Evolutionary conservation across 2,329 filamentous ascomycete genomes (phyloP).

Genomic region (Arthrobotrys musiformis): DNA sequence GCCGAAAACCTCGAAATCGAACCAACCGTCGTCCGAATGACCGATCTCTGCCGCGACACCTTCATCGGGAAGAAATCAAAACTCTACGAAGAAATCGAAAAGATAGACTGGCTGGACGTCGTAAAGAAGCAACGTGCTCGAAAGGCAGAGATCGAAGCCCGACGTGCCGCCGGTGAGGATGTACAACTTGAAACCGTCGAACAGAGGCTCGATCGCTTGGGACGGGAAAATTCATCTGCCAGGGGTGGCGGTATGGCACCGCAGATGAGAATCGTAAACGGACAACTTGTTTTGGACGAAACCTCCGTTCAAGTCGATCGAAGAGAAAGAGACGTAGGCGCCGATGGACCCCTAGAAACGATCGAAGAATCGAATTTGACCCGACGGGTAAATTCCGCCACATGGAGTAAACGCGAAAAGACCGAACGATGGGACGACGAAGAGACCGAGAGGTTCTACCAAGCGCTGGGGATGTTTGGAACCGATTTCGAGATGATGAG

Average conservation of each 20-base stretch:
- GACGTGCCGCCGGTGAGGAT: conserved; percentile 60
- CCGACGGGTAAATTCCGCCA: conserved; percentile 74
- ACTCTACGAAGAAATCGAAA: conserved; percentile 76
- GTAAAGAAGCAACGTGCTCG: conserved; percentile 62
- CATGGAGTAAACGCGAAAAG: conserved; percentile 74
- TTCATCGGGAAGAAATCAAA: conserved; percentile 79
- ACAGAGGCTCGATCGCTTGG: conserved; percentile 56
- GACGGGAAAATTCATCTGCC: conserved; percentile 46
- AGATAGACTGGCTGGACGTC: conserved; percentile 71
- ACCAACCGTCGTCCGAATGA: conserved; percentile 75
- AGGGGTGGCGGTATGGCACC: conserved; percentile 64
- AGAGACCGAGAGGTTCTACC: conserved; percentile 80
- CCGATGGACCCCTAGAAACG: conserved; percentile 69
- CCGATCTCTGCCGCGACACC: conserved; percentile 75
- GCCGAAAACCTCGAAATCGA: conserved; percentile 74
- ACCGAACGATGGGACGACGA: conserved; percentile 76
- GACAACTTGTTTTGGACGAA: conserved; percentile 77
- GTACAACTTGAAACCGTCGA: conserved; percentile 58
- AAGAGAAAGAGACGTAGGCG: conserved; percentile 71
- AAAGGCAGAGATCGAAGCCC: conserved; percentile 60
- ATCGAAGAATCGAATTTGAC: conserved; percentile 84
- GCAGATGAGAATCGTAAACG: conserved; percentile 74
- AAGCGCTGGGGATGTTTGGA: conserved; percentile 78
- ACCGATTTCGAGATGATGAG: conserved; percentile 85
- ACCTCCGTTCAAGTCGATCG: conserved; percentile 75